These are phyloP conservation scores for Xylariaceae sp. DNA, from an alignment of 2,329 filamentous ascomycete genomes.

Conservation along the genomic window DNA sequence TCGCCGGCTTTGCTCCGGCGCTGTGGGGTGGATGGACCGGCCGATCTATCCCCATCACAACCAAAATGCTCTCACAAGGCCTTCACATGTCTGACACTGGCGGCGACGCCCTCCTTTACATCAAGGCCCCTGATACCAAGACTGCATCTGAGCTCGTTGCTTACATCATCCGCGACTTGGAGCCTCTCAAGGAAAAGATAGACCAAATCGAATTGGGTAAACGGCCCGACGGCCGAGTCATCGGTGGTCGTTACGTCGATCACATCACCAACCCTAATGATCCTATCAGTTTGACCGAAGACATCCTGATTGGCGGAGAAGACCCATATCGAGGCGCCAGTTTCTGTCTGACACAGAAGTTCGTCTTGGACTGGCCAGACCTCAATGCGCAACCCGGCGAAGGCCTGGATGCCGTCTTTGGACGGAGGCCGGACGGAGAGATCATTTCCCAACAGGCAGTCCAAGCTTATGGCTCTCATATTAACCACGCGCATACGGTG, in stretches of 20 bases:
- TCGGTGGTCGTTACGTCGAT: conserved; percentile 17
- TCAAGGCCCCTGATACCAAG: conserved; percentile 5
- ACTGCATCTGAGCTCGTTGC: conserved; percentile 4
- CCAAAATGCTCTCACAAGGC: conserved; percentile 8
- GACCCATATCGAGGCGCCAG: conserved; percentile 6
- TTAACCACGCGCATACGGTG: conserved; percentile 13
- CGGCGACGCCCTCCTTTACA: conserved; percentile 13
- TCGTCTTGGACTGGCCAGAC: conserved; percentile 14
- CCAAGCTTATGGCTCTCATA: conserved; percentile 7
- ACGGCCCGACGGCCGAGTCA: conserved; percentile 12
- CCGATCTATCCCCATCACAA: conserved; percentile 9
- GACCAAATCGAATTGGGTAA: conserved; percentile 8
- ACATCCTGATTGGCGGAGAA: conserved; percentile 7
- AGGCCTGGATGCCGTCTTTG: conserved; percentile 11
- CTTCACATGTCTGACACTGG: conserved; percentile 13
- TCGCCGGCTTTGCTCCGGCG: conserved; percentile 13
- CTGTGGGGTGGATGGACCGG: conserved; percentile 10
- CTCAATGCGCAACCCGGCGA: conserved; percentile 12
- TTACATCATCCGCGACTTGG: conserved; percentile 2
- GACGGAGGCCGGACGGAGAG: conserved; percentile 13
- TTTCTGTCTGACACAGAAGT: conserved; percentile 16
- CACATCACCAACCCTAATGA: conserved; percentile 18
- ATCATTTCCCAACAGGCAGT: conserved; percentile 14
- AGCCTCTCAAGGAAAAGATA: conserved; percentile 1
- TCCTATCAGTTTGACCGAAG: conserved; percentile 15